A percentile compares a stretch with the other conserved stretches of the same genome.
phyloP scores from a whole-genome alignment of 2,329 filamentous ascomycete genomes.

The Mycosphaerella arachidis region DNA sequence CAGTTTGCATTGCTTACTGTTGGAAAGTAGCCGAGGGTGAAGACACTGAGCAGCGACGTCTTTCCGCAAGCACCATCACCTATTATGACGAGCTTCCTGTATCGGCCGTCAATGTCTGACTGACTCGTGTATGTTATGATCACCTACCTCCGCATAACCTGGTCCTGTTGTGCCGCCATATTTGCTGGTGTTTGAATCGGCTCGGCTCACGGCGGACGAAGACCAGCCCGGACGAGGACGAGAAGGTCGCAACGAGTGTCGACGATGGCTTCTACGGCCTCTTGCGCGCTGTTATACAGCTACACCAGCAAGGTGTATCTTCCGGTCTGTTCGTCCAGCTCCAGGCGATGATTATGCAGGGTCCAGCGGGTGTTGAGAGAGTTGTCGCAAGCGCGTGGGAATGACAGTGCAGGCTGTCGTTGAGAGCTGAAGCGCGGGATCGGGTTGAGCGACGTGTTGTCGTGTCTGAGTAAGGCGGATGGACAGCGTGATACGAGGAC shows the following conservation, averaged over 20 bases:
- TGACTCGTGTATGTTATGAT: background rate
- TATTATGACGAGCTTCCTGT: slow-evolving; percentile 92
- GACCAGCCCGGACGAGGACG: background rate
- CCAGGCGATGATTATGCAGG: slow-evolving; percentile 1
- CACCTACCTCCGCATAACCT: slow-evolving; percentile 37
- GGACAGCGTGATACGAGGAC: background rate
- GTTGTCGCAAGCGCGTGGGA: background rate
- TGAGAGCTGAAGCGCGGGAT: background rate
- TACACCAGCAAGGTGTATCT: background rate
- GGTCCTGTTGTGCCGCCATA: slow-evolving; percentile 35
- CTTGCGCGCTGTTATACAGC: background rate
- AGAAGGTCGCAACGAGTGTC: background rate
- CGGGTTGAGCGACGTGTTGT: background rate
- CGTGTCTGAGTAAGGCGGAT: background rate
- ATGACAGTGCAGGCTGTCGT: background rate
- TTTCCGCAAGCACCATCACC: slow-evolving; percentile 97
- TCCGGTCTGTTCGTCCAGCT: background rate
- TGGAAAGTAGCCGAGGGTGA: slow-evolving; percentile 95
- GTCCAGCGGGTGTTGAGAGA: background rate
- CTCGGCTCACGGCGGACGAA: background rate
- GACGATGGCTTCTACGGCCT: background rate
- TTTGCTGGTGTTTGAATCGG: slow-evolving; percentile 5
- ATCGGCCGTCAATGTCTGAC: slow-evolving; percentile 13
- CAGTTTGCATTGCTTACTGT: slow-evolving; percentile 59
- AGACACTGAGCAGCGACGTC: slow-evolving; percentile 94